Evolutionary conservation across 306 rosid genomes (phyloP), one percentile per base, ranked within the genome.

Genomic region (Phaseolus lunatus): DNA sequence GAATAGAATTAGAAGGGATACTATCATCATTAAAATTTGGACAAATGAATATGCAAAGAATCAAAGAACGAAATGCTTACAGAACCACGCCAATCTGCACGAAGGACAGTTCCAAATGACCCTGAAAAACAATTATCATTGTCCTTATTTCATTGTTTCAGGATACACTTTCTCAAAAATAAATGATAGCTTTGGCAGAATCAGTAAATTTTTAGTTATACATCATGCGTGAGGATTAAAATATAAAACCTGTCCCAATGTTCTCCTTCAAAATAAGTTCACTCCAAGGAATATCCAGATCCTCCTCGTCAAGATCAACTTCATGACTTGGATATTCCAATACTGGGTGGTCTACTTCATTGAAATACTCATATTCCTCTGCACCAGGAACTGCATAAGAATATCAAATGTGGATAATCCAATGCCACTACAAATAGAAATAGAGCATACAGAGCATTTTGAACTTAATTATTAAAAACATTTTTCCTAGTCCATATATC

Each of bases 61-160:
- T 43, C 35, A 53, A 65, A 75, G 67, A 48, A 71, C 43, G 11
- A 78, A 61, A 79, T 76, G 78, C 95, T 90, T 91, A 94, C 98
- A 8, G 90, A 94, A 79, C 97, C 97, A 83, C 86, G 93, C 98
- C 98, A 94, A 74, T 92, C 97, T 10, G 98, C 98, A 27, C 85
- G 93, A 79, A 88, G 91, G 71, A 94, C 98, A 58, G 93, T 90
- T 84, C 98, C 97, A 80, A 92, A 92, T 44, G 98, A 94, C 73
- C 97, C 98, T 94, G 95, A 79, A 88, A 90, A 84, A 78, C 80
- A 77, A 82, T 26, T 67, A 78, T 49, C 22, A 43, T 43, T 53
- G 61, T 56, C 24, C 58, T 59, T 41, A 39, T 65, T 27, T 53
- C 77, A 73, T 65, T 72, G 49, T 76, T 77, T 68, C 53, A 47